These are phyloP conservation scores for Cladophialophora yegresii DNA, from an alignment of 2,329 filamentous ascomycete species.

Conservation along the genomic window DNA sequence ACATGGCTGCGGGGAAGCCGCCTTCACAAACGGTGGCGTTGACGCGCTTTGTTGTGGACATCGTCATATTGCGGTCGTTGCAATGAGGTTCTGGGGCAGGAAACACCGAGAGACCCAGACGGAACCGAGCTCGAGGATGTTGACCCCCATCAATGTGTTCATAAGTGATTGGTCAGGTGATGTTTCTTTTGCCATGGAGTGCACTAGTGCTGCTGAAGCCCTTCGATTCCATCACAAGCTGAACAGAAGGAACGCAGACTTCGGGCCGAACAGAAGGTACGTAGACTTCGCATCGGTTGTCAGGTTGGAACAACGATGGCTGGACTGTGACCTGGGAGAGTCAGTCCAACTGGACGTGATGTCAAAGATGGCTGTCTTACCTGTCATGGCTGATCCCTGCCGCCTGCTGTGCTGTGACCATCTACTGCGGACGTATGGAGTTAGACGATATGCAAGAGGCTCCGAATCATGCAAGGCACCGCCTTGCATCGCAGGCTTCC, in stretches of 20 bases:
- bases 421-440: background rate
- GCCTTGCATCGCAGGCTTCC: background rate
- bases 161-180: background rate
- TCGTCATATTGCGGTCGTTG: background rate
- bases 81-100: background rate
- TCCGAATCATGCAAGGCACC: background rate
- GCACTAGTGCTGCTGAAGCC: background rate
- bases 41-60: background rate
- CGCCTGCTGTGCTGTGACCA: background rate
- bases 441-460: background rate
- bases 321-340: background rate
- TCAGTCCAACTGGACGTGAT: background rate
- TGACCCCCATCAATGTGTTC: background rate
- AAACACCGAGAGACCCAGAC: background rate
- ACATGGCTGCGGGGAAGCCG: background rate
- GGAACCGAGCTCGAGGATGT: background rate
- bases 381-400: background rate
- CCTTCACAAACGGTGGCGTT: background rate
- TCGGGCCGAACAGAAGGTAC: background rate
- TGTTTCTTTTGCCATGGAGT: background rate
- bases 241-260: background rate
- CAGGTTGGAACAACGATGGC: background rate
- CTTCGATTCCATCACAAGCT: background rate
- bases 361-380: background rate
- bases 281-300: background rate